These are phyloP conservation scores for Pythium myriotylum DNA, from an alignment of 352 stramenopile genomes.

Conservation along the genomic window DNA sequence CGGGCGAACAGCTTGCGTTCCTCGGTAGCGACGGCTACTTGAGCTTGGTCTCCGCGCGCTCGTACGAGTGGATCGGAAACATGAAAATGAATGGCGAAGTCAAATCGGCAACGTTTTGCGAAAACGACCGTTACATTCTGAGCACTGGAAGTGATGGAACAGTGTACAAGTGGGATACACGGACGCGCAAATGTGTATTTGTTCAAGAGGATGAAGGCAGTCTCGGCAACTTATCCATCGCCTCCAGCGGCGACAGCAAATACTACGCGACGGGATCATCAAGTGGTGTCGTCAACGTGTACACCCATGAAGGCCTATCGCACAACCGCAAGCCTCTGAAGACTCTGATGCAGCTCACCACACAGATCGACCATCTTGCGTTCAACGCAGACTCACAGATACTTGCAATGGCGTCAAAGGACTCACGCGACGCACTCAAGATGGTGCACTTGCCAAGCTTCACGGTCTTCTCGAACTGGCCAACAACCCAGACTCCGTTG, in stretches of 20 bases:
- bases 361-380: constrained; percentile 82
- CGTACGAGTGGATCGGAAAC: constrained; percentile 92
- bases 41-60: constrained; percentile 90
- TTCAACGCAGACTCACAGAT: constrained; percentile 96
- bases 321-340: constrained; percentile 81
- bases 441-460: constrained; percentile 94
- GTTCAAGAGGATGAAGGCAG: constrained; percentile 86
- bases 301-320: constrained; percentile 76
- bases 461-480: constrained; percentile 98
- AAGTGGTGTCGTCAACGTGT: constrained; percentile 98
- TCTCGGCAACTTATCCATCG: constrained; percentile 80
- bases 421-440: constrained; percentile 94
- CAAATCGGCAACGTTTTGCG: constrained; percentile 88
- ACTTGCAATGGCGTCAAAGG: constrained; percentile 92
- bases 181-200: constrained; percentile 79
- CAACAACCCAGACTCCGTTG: constrained; percentile 95
- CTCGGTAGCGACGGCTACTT: constrained; percentile 96
- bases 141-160: constrained; percentile 95
- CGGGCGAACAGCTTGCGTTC: constrained; percentile 92
- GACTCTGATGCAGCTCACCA: constrained; percentile 98
- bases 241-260: constrained; percentile 64
- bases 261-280: constrained; percentile 93
- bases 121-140: constrained; percentile 92
- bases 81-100: constrained; percentile 97
- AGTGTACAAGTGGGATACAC: constrained; percentile 97